phyloP scores from a whole-genome alignment of 2,329 filamentous ascomycete genomes.

The Aspergillus novoparasiticus region DNA sequence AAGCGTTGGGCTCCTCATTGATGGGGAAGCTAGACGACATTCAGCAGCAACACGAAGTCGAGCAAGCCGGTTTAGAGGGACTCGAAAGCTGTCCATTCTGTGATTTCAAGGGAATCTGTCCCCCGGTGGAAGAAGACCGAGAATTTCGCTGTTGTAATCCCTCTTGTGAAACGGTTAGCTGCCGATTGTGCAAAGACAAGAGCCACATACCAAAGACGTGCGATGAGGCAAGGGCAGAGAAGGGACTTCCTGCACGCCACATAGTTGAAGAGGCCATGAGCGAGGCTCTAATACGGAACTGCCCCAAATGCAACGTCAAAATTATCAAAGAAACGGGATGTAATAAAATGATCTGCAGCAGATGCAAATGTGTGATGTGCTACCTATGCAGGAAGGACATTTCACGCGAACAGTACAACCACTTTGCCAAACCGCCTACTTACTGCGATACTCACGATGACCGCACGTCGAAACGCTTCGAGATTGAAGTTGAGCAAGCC shows the following conservation, averaged over 20 bases:
- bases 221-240: constrained; percentile 64
- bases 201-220: constrained; percentile 75
- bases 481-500: constrained; percentile 31
- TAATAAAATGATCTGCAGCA: constrained; percentile 78
- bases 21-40: constrained; percentile 67
- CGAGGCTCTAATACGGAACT: constrained; percentile 72
- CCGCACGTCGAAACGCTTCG: constrained; percentile 16
- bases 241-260: constrained; percentile 63
- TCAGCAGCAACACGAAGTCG: constrained; percentile 70
- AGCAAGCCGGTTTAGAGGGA: constrained; percentile 70
- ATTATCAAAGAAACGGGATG: constrained; percentile 80
- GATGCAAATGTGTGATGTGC: constrained; percentile 59
- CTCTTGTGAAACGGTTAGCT: constrained; percentile 66
- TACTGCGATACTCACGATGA: constrained; percentile 34
- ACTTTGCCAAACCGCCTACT: constrained; percentile 64
- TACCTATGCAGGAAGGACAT: constrained; percentile 65
- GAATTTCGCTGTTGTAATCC: constrained; percentile 73
- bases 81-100: constrained; percentile 81
- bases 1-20: constrained; percentile 62
- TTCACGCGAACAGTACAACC: constrained; percentile 63
- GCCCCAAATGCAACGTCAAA: constrained; percentile 65
- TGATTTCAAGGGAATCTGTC: constrained; percentile 74
- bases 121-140: constrained; percentile 65
- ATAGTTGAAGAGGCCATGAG: constrained; percentile 84
- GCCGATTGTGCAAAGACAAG: constrained; percentile 67